These are phyloP conservation scores for Quercus wislizeni DNA, from an alignment of 306 rosid genomes.

Conservation along the genomic window DNA sequence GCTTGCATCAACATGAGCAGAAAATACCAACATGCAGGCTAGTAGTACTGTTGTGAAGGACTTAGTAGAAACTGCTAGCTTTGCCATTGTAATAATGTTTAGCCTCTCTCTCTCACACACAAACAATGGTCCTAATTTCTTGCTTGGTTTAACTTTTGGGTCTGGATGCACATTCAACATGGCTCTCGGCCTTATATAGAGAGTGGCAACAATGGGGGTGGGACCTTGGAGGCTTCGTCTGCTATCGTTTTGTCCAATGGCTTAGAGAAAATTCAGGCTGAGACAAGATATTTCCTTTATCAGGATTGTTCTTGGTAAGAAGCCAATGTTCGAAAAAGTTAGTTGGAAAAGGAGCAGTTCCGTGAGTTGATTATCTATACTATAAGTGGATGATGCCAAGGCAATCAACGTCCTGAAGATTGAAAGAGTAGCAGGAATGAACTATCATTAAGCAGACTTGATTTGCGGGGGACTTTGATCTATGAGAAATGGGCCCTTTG, in stretches of 20 bases:
- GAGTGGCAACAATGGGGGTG: neutral
- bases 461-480: neutral
- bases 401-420: neutral
- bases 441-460: neutral
- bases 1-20: conserved; percentile 13
- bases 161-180: neutral
- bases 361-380: conserved; percentile 4
- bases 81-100: neutral
- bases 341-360: neutral
- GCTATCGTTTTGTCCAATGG: neutral
- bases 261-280: neutral
- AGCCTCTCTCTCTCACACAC: neutral
- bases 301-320: neutral
- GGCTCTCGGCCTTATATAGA: conserved; percentile 25
- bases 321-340: neutral
- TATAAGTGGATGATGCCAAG: neutral
- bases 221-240: neutral
- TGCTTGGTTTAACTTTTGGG: neutral
- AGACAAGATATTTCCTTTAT: neutral
- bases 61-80: conserved; percentile 14
- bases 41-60: conserved; percentile 14
- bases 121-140: neutral
- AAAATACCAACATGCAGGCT: conserved; percentile 24
- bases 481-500: neutral
- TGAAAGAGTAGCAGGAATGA: neutral